These are phyloP conservation scores for Candida pseudoviswanathii DNA, from an alignment of 1,139 yeast species.

Conservation along the genomic window DNA sequence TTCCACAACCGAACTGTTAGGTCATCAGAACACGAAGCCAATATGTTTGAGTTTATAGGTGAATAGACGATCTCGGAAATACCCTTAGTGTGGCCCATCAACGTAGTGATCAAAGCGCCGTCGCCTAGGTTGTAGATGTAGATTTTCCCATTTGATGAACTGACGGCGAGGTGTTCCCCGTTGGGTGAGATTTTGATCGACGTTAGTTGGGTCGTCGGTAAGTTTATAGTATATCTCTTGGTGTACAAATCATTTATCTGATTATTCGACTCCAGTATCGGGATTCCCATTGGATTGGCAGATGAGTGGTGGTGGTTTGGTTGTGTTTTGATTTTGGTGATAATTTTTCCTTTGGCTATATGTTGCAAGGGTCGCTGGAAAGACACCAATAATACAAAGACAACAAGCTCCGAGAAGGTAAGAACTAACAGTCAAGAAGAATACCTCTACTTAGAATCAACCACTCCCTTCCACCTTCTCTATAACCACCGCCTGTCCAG, in stretches of 20 bases:
- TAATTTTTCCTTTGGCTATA: neutral
- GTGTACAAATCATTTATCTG: slow-evolving; percentile 6
- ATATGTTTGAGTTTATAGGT: slow-evolving; percentile 63
- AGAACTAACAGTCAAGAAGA: too few species aligned
- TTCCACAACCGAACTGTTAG: slow-evolving; percentile 75
- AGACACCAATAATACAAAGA: too few species aligned
- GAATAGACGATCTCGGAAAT: slow-evolving; percentile 75
- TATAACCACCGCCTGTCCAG: too few species aligned
- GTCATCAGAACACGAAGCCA: slow-evolving; percentile 91
- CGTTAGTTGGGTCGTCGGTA: slow-evolving; percentile 26
- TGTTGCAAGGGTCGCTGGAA: neutral
- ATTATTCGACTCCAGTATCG: slow-evolving; percentile 5
- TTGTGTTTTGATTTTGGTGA: neutral
- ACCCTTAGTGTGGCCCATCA: slow-evolving; percentile 69
- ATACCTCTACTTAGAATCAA: too few species aligned
- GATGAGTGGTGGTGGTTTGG: neutral
- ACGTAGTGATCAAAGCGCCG: slow-evolving; percentile 30
- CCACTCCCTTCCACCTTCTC: too few species aligned
- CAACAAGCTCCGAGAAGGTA: too few species aligned
- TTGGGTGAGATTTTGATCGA: slow-evolving; percentile 67
- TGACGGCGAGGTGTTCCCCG: slow-evolving; percentile 61
- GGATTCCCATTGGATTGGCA: slow-evolving; percentile 5
- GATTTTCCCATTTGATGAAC: slow-evolving; percentile 37
- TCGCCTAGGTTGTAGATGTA: slow-evolving; percentile 24
- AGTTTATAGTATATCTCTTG: slow-evolving; percentile 6